A percentile compares a stretch with the other conserved stretches of the same genome.
Conservation (phyloP, 192 early-diverging fungal genomes). For the Backusella australiensis region DNA sequence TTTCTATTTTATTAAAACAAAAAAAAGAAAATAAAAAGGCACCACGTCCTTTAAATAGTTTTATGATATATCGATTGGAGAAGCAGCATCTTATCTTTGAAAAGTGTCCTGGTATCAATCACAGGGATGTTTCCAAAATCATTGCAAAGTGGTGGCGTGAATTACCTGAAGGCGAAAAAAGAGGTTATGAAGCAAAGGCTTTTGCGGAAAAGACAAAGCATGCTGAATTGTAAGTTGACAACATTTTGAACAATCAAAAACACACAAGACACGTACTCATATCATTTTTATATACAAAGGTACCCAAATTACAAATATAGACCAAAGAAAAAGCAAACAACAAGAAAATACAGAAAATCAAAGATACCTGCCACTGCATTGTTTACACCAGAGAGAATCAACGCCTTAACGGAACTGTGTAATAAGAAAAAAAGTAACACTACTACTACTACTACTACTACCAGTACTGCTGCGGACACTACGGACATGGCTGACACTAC, state of each 20-base stretch:
- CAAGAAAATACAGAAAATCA: constrained; percentile 10
- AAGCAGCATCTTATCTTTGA: constrained; percentile 54
- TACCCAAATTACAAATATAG: constrained; percentile 3
- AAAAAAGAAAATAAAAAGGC: constrained; percentile 4
- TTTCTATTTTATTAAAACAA: constrained; percentile 7
- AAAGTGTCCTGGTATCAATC: constrained; percentile 50
- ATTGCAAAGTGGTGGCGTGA: constrained; percentile 61
- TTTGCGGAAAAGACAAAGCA: constrained; percentile 48
- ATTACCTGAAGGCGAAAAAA: constrained; percentile 51
- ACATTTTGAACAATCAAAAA: background rate
- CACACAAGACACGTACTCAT: background rate
- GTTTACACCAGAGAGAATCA: background rate
- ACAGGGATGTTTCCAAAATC: constrained; percentile 60
- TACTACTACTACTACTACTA: background rate
- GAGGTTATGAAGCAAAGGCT: constrained; percentile 48
- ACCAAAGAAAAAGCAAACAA: constrained; percentile 6
- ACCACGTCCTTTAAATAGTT: constrained; percentile 61
- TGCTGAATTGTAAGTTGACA: constrained; percentile 28
- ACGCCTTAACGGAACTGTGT: background rate
- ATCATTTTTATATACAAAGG: background rate
- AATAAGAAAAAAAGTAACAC: background rate
- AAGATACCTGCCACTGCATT: constrained; percentile 3
- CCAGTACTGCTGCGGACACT: no score
- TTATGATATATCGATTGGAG: constrained; percentile 61
- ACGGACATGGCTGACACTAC: no score